Base-by-base conservation (phyloP, 805 yeast genomes). In the Kazachstania martiniae region DNA sequence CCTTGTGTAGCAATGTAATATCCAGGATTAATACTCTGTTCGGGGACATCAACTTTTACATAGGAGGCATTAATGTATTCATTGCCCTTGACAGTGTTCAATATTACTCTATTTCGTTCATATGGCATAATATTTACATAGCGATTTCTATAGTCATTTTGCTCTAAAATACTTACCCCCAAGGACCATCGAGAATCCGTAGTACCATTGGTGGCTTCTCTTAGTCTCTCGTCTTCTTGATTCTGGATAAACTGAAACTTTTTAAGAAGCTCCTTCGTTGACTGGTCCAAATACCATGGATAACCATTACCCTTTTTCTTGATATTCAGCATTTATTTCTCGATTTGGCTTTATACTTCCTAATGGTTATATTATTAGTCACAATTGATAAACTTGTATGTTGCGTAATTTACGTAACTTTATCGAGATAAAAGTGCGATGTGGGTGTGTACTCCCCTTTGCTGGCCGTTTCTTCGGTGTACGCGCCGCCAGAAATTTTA, bases 51-150 rank as follows among this genome's bases (percentile, higher is more conserved):
- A 1, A 49, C 36, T 14, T 47, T 63, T 5, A 82, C 59, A 53
- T 80, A 74, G 0, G 93, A 81, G 0, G 95, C 96, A 58, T 86
- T 87, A 43, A 87, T 82, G 48, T 87, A 86, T 50, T 82, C 86
- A 29, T 44, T 57, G 2, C 56, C 53, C 2, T 43, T 22, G 3
- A 32, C 25, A 1, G 58, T 56, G 4, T 46, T 39, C 9, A 75
- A 52, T 21, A 47, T 51, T 2, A 76, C 77, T 23, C 84, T 51
- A 25, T 69, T 73, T 34, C 61, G 58, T 44, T 80, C 84, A 62
- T 68, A 81, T 1, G 91, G 85, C 27, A 74, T 52, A 8, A 80
- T 70, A 46, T 78, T 73, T 4, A 63, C 45, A 48, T 80, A 80
- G 33, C 87, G 57, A 43, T 80, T 79, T 35, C 77, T 55, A 8